These are phyloP conservation scores for Aphanomyces euteiches DNA, from an alignment of 352 stramenopile genomes.

Conservation along the genomic window DNA sequence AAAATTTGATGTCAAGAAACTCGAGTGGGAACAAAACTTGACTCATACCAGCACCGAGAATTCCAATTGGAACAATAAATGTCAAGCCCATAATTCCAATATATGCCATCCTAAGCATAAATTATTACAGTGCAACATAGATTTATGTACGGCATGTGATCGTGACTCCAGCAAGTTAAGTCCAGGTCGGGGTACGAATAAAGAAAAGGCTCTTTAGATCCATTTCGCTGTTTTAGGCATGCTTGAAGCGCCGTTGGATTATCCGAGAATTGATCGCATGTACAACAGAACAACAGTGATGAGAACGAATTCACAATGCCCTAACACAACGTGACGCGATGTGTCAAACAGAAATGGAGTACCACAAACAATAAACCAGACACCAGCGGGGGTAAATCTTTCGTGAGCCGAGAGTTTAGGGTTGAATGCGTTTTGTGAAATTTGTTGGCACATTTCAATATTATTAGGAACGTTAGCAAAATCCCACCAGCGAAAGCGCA, in stretches of 20 bases:
- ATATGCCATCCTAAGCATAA: slow-evolving; percentile 32
- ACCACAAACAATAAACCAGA: slow-evolving; percentile 56
- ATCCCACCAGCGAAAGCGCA: slow-evolving; percentile 34
- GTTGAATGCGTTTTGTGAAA: slow-evolving; percentile 55
- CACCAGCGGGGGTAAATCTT: slow-evolving; percentile 49
- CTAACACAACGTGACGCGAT: not conserved
- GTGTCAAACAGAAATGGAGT: not conserved
- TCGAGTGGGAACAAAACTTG: slow-evolving; percentile 62
- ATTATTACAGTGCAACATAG: not conserved
- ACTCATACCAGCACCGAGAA: slow-evolving; percentile 58
- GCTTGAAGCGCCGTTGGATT: not conserved
- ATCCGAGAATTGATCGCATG: slow-evolving; percentile 27
- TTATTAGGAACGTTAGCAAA: slow-evolving; percentile 44
- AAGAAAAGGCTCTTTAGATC: slow-evolving; percentile 18
- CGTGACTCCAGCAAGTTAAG: slow-evolving; percentile 44
- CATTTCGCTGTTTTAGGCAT: not conserved
- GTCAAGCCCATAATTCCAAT: slow-evolving; percentile 53
- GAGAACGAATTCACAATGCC: slow-evolving; percentile 58
- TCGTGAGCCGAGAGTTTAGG: slow-evolving; percentile 52
- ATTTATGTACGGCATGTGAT: slow-evolving; percentile 40
- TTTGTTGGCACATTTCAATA: slow-evolving; percentile 67
- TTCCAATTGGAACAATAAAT: slow-evolving; percentile 55
- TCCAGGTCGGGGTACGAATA: slow-evolving; percentile 23
- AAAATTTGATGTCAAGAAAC: slow-evolving; percentile 60
- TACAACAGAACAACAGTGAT: slow-evolving; percentile 41